Percentiles rank a stretch among this genome's conserved stretches.
These are phyloP conservation scores for Chamaenerion angustifolium DNA, from an alignment of 345 rosid species.

Conservation along the genomic window DNA sequence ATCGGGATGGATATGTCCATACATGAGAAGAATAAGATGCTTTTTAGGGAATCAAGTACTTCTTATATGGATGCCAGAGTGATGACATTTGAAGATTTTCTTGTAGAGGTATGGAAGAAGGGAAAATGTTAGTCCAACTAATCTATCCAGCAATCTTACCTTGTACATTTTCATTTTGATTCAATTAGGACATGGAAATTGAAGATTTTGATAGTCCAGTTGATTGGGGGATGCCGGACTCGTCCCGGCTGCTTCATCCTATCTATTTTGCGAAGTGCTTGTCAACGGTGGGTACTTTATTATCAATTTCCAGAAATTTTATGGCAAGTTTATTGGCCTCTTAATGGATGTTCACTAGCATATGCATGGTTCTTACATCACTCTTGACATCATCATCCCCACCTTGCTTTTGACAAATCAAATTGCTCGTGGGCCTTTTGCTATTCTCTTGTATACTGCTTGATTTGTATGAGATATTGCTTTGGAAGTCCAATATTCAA, in stretches of 20 bases:
- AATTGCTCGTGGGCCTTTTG: no score
- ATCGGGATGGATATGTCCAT: conserved; percentile 69
- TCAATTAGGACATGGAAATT: conserved; percentile 49
- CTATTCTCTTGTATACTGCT: no score
- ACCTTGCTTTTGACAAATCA: no score
- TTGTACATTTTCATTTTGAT: not conserved
- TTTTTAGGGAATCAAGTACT: conserved; percentile 28
- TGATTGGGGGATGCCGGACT: conserved; percentile 93
- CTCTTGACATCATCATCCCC: no score
- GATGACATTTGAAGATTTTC: conserved; percentile 44
- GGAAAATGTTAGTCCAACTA: not conserved
- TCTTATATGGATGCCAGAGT: conserved; percentile 35
- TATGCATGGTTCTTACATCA: no score
- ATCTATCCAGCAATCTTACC: not conserved
- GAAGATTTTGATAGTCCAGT: conserved; percentile 45
- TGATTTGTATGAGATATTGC: not conserved
- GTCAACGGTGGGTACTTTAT: conserved; percentile 43
- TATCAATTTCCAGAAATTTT: not conserved
- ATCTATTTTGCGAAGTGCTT: conserved; percentile 77
- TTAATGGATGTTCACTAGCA: no score
- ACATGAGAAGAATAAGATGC: conserved; percentile 36
- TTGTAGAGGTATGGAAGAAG: conserved; percentile 44
- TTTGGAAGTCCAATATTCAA: not conserved
- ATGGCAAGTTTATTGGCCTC: no score
- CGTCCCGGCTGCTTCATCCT: conserved; percentile 60